A percentile compares a stretch with the other conserved stretches of the same genome.
Conservation (phyloP, 345 rosid species). For the Syzygium aromaticum region DNA sequence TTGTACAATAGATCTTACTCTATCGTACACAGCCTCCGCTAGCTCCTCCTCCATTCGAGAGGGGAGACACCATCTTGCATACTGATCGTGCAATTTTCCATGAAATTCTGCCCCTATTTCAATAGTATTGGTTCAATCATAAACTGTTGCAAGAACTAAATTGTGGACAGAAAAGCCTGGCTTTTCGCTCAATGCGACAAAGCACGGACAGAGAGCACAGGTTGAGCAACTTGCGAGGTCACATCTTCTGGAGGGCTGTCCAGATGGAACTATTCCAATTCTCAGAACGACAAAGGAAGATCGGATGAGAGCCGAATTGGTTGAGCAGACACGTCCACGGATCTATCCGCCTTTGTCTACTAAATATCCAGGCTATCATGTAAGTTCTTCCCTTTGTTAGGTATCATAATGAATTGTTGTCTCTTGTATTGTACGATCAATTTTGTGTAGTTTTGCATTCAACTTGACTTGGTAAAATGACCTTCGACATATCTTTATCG, state of each 20-base stretch:
- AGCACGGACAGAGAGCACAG: too few species aligned
- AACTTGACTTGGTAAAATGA: not conserved
- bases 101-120: too few species aligned
- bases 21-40: too few species aligned
- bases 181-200: not conserved
- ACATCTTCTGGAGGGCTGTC: not conserved
- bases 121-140: too few species aligned
- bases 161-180: not conserved
- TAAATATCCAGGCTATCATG: not conserved
- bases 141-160: too few species aligned
- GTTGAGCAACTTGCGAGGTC: not conserved
- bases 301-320: not conserved
- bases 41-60: too few species aligned
- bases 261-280: not conserved
- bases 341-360: not conserved
- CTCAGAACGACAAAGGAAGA: not conserved
- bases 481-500: not conserved
- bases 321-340: not conserved
- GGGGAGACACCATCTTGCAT: too few species aligned
- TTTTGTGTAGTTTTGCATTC: too few species aligned
- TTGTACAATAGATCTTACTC: not conserved
- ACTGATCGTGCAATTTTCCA: too few species aligned
- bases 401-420: not conserved
- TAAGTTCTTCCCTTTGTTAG: not conserved
- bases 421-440: not conserved